Base-by-base conservation (phyloP, 2,329 filamentous ascomycete genomes). In the Lanzia echinophila region DNA sequence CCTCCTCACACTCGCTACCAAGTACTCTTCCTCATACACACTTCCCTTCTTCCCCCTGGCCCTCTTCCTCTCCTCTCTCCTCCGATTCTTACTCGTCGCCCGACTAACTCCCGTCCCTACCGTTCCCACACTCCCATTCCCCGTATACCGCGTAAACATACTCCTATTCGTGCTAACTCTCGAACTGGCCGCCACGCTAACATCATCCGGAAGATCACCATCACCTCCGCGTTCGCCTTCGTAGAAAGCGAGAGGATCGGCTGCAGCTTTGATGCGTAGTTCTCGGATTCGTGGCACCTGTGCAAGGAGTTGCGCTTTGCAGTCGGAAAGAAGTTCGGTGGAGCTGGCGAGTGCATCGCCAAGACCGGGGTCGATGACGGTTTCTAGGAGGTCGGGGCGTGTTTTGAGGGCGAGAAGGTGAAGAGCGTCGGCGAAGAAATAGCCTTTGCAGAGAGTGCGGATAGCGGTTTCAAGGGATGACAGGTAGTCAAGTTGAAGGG, bases 1-100 rank as follows among this genome's bases (percentile, higher is more conserved):
- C 22, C 94, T 78, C 12, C 86, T 81, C 34, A 97, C 84, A 62
- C 86, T 92, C 69, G 91, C 94, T 55, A 96, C 85, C 5, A 99
- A 80, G 69, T 99, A 99, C 70, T 97, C 94, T 67, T 97, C 92
- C 70, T 99, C 94, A 70, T 99, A 99, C 5, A 99, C 88, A 15
- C 89, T 96, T 11, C 94, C 94, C 75, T 97, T 97, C 69, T 96
- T 92, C 22, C 94, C 94, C 7, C 90, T 78, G 0, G 94, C 94
- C 15, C 92, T 83, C 79, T 99, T 99, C 69, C 95, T 84, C 75
- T 99, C 94, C 71, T 99, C 94, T 19, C 90, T 79, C 22, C 86
- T 79, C 50, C 90, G 83, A 67, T 95, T 96, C 76, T 94, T 95
- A 66, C 83, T 87, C 39, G 90, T 96, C 55, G 87, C 87, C 12